phyloP scores from a whole-genome alignment of 192 early-diverging fungal species.

The Backusella australiensis region DNA sequence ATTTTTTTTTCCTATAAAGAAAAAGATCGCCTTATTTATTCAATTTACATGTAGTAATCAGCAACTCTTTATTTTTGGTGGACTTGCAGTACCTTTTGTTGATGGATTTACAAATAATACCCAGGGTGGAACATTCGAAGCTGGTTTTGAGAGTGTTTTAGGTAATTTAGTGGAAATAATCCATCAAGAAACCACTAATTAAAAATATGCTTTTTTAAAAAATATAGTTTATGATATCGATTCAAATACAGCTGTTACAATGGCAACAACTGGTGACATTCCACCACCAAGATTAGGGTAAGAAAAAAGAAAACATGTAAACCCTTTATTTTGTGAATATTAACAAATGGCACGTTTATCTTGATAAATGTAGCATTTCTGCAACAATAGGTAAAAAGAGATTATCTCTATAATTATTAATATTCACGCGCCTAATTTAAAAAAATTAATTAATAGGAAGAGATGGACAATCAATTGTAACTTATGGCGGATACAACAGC shows the following conservation, averaged over 20 bases:
- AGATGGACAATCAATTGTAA: slow-evolving; percentile 26
- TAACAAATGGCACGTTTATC: neutral
- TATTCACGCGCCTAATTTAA: neutral
- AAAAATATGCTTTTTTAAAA: neutral
- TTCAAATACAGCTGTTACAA: neutral
- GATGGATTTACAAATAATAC: neutral
- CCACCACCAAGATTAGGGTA: slow-evolving; percentile 12
- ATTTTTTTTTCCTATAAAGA: neutral
- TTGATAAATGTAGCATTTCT: slow-evolving; percentile 15
- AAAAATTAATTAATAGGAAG: neutral
- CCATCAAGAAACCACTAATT: neutral
- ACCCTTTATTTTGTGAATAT: neutral
- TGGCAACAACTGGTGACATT: slow-evolving; percentile 21
- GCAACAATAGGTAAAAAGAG: slow-evolving; percentile 6
- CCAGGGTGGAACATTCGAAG: neutral
- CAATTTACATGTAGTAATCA: slow-evolving; percentile 9
- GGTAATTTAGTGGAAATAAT: neutral
- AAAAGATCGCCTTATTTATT: neutral
- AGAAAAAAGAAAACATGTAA: neutral
- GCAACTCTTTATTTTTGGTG: slow-evolving; percentile 18
- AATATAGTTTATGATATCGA: slow-evolving; percentile 17
- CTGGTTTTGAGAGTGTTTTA: slow-evolving; percentile 20
- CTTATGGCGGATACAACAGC: slow-evolving; percentile 1
- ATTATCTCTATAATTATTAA: neutral
- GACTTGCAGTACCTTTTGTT: neutral